These are phyloP conservation scores for Talaromyces sp. DNA, from an alignment of 2,329 filamentous ascomycete genomes.

Conservation along the genomic window DNA sequence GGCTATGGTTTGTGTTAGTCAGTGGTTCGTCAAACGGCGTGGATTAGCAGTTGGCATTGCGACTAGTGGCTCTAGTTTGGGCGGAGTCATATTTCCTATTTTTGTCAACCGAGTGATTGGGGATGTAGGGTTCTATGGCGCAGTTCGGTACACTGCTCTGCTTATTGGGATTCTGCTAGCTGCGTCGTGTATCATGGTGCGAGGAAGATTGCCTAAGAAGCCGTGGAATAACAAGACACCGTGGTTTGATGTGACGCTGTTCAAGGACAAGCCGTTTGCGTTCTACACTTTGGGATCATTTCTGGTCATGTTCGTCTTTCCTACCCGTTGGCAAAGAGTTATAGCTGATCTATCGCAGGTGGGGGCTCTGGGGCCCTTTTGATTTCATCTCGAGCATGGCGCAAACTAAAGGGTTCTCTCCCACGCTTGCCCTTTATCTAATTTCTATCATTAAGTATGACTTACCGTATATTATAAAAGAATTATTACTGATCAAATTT, in stretches of 20 bases:
- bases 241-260: conserved; percentile 31
- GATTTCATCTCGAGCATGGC: conserved; percentile 28
- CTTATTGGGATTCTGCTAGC: conserved; percentile 26
- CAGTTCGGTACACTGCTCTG: conserved; percentile 27
- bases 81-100: conserved; percentile 29
- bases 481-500: neutral
- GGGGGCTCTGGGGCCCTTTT: conserved; percentile 30
- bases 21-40: conserved; percentile 56
- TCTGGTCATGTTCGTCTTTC: conserved; percentile 29
- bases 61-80: conserved; percentile 44
- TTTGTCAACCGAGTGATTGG: conserved; percentile 25
- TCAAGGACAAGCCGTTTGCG: conserved; percentile 29
- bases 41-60: conserved; percentile 56
- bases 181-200: conserved; percentile 24
- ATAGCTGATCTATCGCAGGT: no score
- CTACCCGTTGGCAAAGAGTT: no score
- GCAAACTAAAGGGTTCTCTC: conserved; percentile 23
- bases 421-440: conserved; percentile 26
- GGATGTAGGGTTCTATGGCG: conserved; percentile 25
- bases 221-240: conserved; percentile 28
- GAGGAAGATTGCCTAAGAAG: conserved; percentile 30
- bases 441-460: conserved; percentile 31
- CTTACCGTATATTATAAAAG: neutral
- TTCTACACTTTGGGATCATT: conserved; percentile 30
- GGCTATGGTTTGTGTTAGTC: conserved; percentile 27